Evolutionary conservation across 495 filamentous ascomycete genomes (phyloP).

Genomic region (Ramalina intermedia): DNA sequence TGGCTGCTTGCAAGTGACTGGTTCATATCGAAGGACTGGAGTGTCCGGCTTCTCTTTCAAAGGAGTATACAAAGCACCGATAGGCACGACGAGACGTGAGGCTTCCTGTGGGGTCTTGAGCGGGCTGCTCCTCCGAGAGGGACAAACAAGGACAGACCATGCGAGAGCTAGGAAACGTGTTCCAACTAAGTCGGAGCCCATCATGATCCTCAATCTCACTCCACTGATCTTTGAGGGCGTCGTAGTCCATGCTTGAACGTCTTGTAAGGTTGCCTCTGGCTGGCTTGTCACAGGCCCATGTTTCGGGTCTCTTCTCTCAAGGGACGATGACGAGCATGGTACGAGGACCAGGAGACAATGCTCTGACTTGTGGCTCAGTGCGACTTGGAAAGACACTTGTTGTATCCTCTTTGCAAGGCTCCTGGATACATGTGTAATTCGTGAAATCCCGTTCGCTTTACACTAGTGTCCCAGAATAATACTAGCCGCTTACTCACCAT

Average conservation of each 20-base stretch:
- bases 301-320: no score
- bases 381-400: no score
- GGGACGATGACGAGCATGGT: no score
- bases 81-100: constrained; percentile 89
- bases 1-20: constrained; percentile 90
- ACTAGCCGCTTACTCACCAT: no score
- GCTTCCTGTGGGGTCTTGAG: constrained; percentile 56
- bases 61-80: constrained; percentile 91
- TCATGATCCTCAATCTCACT: constrained; percentile 92
- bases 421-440: no score
- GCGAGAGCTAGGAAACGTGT: constrained; percentile 95
- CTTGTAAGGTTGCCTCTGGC: no score
- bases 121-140: constrained; percentile 3
- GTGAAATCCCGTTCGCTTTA: no score
- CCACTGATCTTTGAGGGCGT: constrained; percentile 90
- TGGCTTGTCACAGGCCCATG: no score
- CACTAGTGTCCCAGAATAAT: no score
- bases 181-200: constrained; percentile 96
- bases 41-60: constrained; percentile 89
- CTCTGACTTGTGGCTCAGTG: no score
- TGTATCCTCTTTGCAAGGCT: no score
- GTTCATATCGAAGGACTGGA: constrained; percentile 87
- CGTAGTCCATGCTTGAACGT: constrained; percentile 49
- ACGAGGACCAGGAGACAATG: no score
- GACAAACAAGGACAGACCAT: constrained; percentile 47